Percentiles rank a stretch among this genome's conserved stretches.
phyloP scores from a whole-genome alignment of 768 basidiomycete genomes.

The Candolleomyces efflorescens region DNA sequence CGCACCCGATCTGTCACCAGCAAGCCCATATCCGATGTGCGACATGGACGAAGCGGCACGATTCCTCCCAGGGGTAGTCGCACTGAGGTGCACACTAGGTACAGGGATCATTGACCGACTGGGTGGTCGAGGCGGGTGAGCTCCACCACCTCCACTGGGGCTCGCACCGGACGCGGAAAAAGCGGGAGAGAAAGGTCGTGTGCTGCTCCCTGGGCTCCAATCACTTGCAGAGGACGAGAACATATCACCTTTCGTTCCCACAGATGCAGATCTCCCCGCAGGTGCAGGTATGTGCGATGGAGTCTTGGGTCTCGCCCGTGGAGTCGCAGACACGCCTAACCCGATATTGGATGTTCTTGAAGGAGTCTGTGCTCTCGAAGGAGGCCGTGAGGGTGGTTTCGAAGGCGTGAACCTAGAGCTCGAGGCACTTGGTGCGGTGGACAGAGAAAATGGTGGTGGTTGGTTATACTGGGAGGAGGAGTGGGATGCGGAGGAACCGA shows the following conservation, averaged over 20 bases:
- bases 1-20: conserved; percentile 3
- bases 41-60: conserved; percentile 71
- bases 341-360: conserved; percentile 35
- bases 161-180: conserved; percentile 44
- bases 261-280: conserved; percentile 31
- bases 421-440: conserved; percentile 14
- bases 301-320: conserved; percentile 72
- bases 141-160: conserved; percentile 34
- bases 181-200: conserved; percentile 62
- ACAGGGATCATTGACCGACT: conserved; percentile 83
- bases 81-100: conserved; percentile 65
- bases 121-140: conserved; percentile 67
- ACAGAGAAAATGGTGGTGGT: conserved; percentile 31
- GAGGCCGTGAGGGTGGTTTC: conserved; percentile 30
- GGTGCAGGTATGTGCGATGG: conserved; percentile 75
- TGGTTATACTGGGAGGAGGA: conserved; percentile 35
- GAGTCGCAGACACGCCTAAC: conserved; percentile 32
- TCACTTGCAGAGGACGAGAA: not conserved
- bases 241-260: conserved; percentile 38
- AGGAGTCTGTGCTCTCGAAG: conserved; percentile 63
- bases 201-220: conserved; percentile 5
- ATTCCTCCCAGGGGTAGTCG: conserved; percentile 41
- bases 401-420: conserved; percentile 2
- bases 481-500: conserved; percentile 60
- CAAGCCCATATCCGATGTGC: conserved; percentile 31